These are phyloP conservation scores for Fusarium proliferatum DNA, from an alignment of 2,329 filamentous ascomycete genomes.

Conservation along the genomic window DNA sequence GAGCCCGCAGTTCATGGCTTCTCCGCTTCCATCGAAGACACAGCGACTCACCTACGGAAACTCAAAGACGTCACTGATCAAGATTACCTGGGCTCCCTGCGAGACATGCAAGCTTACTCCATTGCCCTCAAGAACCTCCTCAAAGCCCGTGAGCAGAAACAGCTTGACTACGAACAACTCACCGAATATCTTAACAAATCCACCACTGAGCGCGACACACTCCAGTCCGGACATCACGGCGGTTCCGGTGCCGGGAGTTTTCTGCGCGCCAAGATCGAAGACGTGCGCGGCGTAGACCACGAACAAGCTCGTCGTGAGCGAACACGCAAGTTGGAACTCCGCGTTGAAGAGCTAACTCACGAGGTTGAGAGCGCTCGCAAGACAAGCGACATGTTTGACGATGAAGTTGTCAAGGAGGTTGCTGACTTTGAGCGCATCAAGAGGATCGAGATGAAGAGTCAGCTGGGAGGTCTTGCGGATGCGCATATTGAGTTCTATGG, in stretches of 20 bases:
- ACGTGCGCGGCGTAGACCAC: conserved; percentile 95
- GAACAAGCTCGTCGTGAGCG: conserved; percentile 90
- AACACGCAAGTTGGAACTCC: conserved; percentile 87
- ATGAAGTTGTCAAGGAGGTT: conserved; percentile 94
- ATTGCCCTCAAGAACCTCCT: conserved; percentile 86
- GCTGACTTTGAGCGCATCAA: conserved; percentile 97
- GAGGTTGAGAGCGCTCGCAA: conserved; percentile 91
- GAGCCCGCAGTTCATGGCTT: conserved; percentile 87
- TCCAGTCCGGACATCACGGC: conserved; percentile 69
- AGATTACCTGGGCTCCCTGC: conserved; percentile 90
- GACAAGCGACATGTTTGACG: conserved; percentile 92
- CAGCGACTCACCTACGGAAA: conserved; percentile 78
- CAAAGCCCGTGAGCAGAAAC: conserved; percentile 95
- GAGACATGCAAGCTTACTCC: conserved; percentile 97
- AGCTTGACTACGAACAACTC: conserved; percentile 95
- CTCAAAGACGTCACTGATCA: conserved; percentile 94
- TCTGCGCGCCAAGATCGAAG: conserved; percentile 93
- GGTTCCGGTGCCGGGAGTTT: conserved; percentile 84
- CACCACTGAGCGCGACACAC: conserved; percentile 83
- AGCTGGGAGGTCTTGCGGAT: conserved; percentile 84
- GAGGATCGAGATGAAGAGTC: conserved; percentile 88
- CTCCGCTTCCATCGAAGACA: conserved; percentile 86
- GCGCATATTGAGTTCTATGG: conserved; percentile 90
- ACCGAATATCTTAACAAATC: conserved; percentile 96
- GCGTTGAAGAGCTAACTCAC: conserved; percentile 89